These are phyloP conservation scores for Salix caprea DNA, from an alignment of 345 rosid species.

Conservation along the genomic window DNA sequence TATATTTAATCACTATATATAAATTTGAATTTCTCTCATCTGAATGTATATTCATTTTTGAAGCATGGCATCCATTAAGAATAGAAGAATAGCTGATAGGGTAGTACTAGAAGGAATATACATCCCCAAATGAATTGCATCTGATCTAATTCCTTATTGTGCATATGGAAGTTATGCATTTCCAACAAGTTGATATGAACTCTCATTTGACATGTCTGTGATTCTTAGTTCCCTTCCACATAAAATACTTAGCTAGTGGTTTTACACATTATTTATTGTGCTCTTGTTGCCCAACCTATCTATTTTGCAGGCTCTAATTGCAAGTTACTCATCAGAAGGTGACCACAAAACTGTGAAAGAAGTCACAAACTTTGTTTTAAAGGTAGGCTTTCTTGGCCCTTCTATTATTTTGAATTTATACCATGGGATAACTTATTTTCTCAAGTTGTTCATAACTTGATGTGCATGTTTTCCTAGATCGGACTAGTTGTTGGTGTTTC, in stretches of 20 bases:
- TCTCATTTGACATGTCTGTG: background rate
- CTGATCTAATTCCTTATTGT: background rate
- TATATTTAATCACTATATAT: background rate
- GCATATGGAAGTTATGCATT: background rate
- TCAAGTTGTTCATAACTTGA: slow-evolving; percentile 8
- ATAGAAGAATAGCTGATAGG: background rate
- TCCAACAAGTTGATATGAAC: background rate
- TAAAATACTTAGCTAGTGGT: background rate
- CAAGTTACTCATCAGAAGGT: slow-evolving; percentile 66
- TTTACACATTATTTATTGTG: background rate
- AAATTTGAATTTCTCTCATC: background rate
- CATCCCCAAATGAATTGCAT: background rate
- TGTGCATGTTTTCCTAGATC: slow-evolving; percentile 42
- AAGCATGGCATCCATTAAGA: background rate
- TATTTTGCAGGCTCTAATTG: slow-evolving; percentile 63
- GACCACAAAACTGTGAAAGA: slow-evolving; percentile 66
- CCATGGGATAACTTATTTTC: background rate
- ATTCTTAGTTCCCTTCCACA: background rate
- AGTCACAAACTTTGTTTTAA: slow-evolving; percentile 63
- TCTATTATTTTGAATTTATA: background rate
- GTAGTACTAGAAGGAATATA: background rate
- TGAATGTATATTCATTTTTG: background rate
- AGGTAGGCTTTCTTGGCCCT: slow-evolving; percentile 38
- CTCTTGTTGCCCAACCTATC: background rate
- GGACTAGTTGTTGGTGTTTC: slow-evolving; percentile 63